These are phyloP conservation scores for Epichloe sylvatica DNA, from an alignment of 2,329 filamentous ascomycete species.

Conservation along the genomic window DNA sequence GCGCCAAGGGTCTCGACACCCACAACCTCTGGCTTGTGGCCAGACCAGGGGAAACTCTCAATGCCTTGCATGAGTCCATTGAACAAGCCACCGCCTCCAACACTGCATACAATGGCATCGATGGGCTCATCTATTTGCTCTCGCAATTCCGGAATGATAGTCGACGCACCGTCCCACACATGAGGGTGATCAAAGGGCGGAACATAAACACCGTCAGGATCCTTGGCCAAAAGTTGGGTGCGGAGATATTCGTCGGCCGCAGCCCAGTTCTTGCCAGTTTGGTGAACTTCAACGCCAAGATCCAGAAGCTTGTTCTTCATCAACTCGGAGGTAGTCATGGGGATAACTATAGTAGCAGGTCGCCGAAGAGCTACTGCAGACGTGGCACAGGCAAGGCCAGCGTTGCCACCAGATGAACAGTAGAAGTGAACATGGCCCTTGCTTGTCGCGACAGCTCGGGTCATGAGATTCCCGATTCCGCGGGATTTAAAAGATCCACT, in stretches of 20 bases:
- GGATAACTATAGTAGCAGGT: slow-evolving; percentile 64
- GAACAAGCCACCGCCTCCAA: slow-evolving; percentile 69
- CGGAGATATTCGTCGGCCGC: slow-evolving; percentile 56
- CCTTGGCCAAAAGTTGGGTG: slow-evolving; percentile 39
- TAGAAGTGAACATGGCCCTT: slow-evolving; percentile 51
- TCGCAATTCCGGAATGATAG: slow-evolving; percentile 39
- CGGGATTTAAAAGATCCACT: slow-evolving; percentile 77
- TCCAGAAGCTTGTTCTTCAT: slow-evolving; percentile 59
- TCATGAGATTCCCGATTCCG: slow-evolving; percentile 59
- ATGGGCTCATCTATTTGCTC: slow-evolving; percentile 32
- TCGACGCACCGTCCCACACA: slow-evolving; percentile 52
- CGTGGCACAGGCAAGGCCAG: slow-evolving; percentile 66
- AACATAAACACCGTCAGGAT: slow-evolving; percentile 45
- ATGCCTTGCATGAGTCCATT: slow-evolving; percentile 63
- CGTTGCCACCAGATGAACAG: slow-evolving; percentile 69
- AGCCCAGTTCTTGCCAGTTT: slow-evolving; percentile 52
- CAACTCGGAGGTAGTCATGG: slow-evolving; percentile 46
- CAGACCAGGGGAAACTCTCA: slow-evolving; percentile 27
- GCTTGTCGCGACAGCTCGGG: slow-evolving; percentile 21
- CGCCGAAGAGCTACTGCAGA: slow-evolving; percentile 51
- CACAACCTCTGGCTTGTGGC: slow-evolving; percentile 37
- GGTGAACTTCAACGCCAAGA: slow-evolving; percentile 56
- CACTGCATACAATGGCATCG: slow-evolving; percentile 61
- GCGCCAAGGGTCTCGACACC: slow-evolving; percentile 67
- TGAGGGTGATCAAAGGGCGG: slow-evolving; percentile 56